These are phyloP conservation scores for Sporothrix phasma DNA, from an alignment of 2,329 filamentous ascomycete species.

Conservation along the genomic window DNA sequence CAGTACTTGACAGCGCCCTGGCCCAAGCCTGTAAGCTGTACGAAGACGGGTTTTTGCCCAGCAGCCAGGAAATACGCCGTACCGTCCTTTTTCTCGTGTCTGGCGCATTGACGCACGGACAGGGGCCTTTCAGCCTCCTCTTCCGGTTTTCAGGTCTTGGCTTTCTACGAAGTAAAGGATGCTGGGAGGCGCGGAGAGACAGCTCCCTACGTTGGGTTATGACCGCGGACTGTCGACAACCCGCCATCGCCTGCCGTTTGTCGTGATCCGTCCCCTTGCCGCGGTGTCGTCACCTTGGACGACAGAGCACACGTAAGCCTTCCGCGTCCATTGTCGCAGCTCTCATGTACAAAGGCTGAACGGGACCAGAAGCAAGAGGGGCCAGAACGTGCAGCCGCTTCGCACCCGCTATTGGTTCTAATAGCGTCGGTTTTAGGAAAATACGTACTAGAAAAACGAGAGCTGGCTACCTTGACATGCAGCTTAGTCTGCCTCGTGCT, in stretches of 20 bases:
- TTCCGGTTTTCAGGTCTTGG: background rate
- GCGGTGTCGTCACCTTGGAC: background rate
- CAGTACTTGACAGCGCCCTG: background rate
- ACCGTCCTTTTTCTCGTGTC: background rate
- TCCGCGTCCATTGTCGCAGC: background rate
- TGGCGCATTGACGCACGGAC: background rate
- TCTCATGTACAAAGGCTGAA: background rate
- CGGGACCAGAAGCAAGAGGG: background rate
- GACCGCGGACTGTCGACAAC: too few relatives aligned
- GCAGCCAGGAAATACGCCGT: background rate
- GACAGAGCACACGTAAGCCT: background rate
- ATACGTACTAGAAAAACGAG: too few relatives aligned
- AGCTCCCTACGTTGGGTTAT: too few relatives aligned
- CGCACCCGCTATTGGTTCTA: constrained; percentile 1
- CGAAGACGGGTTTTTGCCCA: too few relatives aligned
- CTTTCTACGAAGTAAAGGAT: too few relatives aligned
- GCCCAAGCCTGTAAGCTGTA: background rate
- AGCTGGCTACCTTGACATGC: too few relatives aligned
- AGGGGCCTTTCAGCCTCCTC: constrained; percentile 1
- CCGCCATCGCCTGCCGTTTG: background rate
- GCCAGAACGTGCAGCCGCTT: constrained; percentile 6
- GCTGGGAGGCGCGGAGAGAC: too few relatives aligned
- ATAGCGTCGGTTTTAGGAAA: background rate
- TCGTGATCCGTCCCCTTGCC: background rate
- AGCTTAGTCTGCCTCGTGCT: too few relatives aligned